phyloP scores from a whole-genome alignment of 306 rosid genomes.

The Hippophae tibetana region DNA sequence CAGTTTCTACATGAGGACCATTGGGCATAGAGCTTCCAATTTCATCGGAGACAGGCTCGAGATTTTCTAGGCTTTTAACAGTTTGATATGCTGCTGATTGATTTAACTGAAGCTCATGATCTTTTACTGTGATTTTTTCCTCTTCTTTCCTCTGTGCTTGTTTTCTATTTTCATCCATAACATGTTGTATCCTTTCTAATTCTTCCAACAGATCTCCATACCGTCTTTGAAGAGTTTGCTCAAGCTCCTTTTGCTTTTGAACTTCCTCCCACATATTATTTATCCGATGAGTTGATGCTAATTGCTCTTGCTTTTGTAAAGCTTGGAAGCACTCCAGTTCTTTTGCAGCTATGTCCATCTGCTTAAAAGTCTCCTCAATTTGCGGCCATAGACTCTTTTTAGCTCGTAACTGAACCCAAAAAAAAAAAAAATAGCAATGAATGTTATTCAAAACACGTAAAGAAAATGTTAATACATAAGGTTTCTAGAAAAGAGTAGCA shows the following conservation, averaged over 20 bases:
- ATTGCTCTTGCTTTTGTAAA: constrained; percentile 72
- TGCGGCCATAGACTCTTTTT: constrained; percentile 77
- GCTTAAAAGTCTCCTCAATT: constrained; percentile 78
- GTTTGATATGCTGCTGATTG: constrained; percentile 29
- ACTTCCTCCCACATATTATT: constrained; percentile 65
- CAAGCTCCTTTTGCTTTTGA: constrained; percentile 80
- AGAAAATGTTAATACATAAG: background rate
- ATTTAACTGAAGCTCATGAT: constrained; percentile 27
- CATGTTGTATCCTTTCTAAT: constrained; percentile 40
- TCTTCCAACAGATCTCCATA: constrained; percentile 60
- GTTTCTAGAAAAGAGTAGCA: background rate
- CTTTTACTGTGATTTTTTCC: constrained; percentile 40
- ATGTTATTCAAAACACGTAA: background rate
- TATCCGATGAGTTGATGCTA: constrained; percentile 71
- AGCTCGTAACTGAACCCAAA: constrained; percentile 48
- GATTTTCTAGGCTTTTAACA: constrained; percentile 19
- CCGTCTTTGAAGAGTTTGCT: constrained; percentile 53
- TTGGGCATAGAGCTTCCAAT: constrained; percentile 20
- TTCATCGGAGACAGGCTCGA: constrained; percentile 24
- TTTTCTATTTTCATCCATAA: constrained; percentile 35
- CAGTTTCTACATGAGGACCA: constrained; percentile 23
- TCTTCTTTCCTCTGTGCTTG: constrained; percentile 46
- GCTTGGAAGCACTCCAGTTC: constrained; percentile 86
- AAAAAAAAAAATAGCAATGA: constrained; percentile 10
- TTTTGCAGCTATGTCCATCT: constrained; percentile 75